phyloP scores from a whole-genome alignment of 179 eudicot species.

The Carnegiea gigantea region DNA sequence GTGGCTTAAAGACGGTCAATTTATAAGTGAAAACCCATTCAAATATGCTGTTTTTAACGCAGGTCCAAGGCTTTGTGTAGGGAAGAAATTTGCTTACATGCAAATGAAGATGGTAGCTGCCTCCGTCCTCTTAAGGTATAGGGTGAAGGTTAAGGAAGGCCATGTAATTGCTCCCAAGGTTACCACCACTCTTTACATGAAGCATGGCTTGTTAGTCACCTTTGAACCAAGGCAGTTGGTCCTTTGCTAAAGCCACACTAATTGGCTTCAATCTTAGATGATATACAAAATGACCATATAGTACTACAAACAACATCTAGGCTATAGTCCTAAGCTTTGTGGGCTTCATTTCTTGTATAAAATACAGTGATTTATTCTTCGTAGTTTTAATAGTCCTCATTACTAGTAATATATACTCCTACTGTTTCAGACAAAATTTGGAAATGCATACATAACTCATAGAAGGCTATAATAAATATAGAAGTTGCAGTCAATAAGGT shows the following conservation, averaged over 20 bases:
- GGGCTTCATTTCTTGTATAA: neutral
- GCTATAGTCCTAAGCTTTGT: neutral
- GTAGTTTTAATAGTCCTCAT: too few relatives aligned
- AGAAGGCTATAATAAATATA: too few relatives aligned
- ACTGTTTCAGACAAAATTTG: too few relatives aligned
- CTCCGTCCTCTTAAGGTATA: conserved; percentile 48
- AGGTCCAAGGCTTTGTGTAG: conserved; percentile 60
- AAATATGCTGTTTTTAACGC: conserved; percentile 54
- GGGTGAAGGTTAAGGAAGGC: conserved; percentile 41
- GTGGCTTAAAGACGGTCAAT: conserved; percentile 49
- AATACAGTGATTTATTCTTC: neutral
- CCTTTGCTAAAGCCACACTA: neutral
- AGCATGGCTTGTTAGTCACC: conserved; percentile 48
- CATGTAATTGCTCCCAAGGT: conserved; percentile 41
- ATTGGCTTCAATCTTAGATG: neutral
- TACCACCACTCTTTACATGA: conserved; percentile 61
- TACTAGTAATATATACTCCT: too few relatives aligned
- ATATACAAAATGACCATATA: neutral
- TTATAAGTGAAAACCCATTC: conserved; percentile 41
- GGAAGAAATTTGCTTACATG: conserved; percentile 56
- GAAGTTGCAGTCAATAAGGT: too few relatives aligned
- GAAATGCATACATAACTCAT: too few relatives aligned
- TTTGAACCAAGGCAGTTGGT: conserved; percentile 37
- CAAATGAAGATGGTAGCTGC: conserved; percentile 68
- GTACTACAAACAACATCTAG: neutral